phyloP scores from a whole-genome alignment of 2,329 filamentous ascomycete genomes.

The Didymellaceae sp. region DNA sequence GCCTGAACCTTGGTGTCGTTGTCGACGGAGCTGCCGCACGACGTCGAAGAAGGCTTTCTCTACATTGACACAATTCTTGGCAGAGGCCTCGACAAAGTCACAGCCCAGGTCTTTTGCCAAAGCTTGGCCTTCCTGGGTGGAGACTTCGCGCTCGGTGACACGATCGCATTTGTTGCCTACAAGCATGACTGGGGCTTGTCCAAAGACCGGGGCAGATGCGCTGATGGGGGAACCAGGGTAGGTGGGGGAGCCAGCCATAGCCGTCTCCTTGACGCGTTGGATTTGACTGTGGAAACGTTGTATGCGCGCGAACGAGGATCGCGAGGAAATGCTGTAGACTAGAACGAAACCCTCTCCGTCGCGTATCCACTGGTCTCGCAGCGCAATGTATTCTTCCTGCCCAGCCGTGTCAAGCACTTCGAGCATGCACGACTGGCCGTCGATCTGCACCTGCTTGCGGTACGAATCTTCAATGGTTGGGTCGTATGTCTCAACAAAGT shows the following conservation, averaged over 20 bases:
- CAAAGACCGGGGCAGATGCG: slow-evolving; percentile 57
- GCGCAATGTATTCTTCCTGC: slow-evolving; percentile 96
- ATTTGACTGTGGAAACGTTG: slow-evolving; percentile 97
- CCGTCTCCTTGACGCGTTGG: slow-evolving; percentile 93
- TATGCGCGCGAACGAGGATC: slow-evolving; percentile 93
- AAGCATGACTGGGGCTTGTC: slow-evolving; percentile 91
- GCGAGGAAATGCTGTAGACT: slow-evolving; percentile 97
- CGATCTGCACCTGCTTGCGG: slow-evolving; percentile 79
- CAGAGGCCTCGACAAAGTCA: slow-evolving; percentile 95
- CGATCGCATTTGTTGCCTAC: slow-evolving; percentile 99
- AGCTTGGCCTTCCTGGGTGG: slow-evolving; percentile 92
- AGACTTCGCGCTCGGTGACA: slow-evolving; percentile 94
- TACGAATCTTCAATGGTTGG: slow-evolving; percentile 74
- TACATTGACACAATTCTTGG: slow-evolving; percentile 97
- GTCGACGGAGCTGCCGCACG: slow-evolving; percentile 84
- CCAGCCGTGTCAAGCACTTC: slow-evolving; percentile 97
- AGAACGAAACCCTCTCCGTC: slow-evolving; percentile 97
- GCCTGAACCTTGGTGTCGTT: slow-evolving; percentile 63
- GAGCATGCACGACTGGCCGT: slow-evolving; percentile 94
- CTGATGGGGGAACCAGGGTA: slow-evolving; percentile 78
- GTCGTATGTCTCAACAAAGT: slow-evolving; percentile 93
- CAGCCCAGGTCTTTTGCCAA: slow-evolving; percentile 91
- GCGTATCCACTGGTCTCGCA: slow-evolving; percentile 97
- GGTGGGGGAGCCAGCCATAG: slow-evolving; percentile 72
- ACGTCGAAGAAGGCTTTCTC: slow-evolving; percentile 99